Evolutionary conservation across 2,329 filamentous ascomycete species (phyloP).

Genomic region (Sporothrix pallida): DNA sequence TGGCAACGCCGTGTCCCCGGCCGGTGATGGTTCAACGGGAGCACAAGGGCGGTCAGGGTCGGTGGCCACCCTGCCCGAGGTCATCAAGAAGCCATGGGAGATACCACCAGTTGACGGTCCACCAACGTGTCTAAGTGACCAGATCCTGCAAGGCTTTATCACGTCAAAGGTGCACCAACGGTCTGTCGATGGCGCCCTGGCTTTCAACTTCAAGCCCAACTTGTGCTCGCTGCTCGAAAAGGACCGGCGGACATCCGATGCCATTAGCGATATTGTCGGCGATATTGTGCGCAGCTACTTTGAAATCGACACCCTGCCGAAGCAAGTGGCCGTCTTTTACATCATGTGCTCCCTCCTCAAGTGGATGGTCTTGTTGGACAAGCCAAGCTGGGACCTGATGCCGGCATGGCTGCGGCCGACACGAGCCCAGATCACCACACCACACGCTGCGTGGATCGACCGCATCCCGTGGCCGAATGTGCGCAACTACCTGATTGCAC

Average conservation of each 20-base stretch:
- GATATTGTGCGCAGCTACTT: constrained; percentile 44
- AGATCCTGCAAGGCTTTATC: constrained; percentile 43
- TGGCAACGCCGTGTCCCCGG: background rate
- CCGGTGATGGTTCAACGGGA: background rate
- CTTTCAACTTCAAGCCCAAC: constrained; percentile 40
- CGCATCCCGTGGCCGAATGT: constrained; percentile 44
- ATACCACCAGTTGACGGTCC: constrained; percentile 40
- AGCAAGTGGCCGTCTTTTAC: constrained; percentile 45
- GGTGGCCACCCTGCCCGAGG: background rate
- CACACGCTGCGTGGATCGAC: constrained; percentile 45
- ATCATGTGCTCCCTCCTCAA: constrained; percentile 43
- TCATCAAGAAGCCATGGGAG: constrained; percentile 39
- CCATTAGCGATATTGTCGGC: constrained; percentile 45
- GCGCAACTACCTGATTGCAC: constrained; percentile 43
- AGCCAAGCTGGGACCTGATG: constrained; percentile 43
- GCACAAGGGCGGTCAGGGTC: background rate
- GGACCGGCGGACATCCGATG: constrained; percentile 40
- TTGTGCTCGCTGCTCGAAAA: constrained; percentile 41
- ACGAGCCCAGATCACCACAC: constrained; percentile 40
- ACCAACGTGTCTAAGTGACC: constrained; percentile 41
- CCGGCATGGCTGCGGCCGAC: constrained; percentile 44
- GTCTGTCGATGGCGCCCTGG: constrained; percentile 31
- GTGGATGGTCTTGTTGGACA: constrained; percentile 44
- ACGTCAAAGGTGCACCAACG: constrained; percentile 38
- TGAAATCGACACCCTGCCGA: constrained; percentile 43